Conservation (phyloP, 176 grass and related monocot species). For the Musa troglodytarum region DNA sequence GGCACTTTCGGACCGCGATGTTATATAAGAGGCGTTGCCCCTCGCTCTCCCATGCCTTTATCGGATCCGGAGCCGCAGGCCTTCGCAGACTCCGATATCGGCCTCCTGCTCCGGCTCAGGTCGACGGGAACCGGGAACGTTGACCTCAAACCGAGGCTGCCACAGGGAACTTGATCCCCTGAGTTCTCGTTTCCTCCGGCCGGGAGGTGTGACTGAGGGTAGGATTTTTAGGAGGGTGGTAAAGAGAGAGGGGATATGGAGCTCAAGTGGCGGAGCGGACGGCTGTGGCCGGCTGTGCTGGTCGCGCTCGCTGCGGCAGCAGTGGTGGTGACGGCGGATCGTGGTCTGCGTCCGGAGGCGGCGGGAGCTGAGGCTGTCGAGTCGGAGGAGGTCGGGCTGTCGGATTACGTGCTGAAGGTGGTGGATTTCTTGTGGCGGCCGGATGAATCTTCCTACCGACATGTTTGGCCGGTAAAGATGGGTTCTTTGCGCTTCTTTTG, state of each 20-base stretch:
- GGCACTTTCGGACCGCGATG: neutral
- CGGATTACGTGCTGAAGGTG: slow-evolving; percentile 29
- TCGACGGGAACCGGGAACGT: neutral
- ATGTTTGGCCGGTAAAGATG: slow-evolving; percentile 22
- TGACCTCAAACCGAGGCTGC: neutral
- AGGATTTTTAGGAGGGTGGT: too few species aligned
- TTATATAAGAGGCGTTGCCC: neutral
- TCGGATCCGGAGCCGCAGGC: neutral
- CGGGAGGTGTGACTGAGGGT: too few species aligned
- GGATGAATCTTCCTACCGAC: slow-evolving; percentile 14
- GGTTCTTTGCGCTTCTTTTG: neutral
- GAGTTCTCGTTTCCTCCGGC: too few species aligned
- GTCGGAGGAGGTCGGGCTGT: neutral
- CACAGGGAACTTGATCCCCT: neutral
- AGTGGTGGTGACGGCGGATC: neutral
- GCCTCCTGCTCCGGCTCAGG: neutral
- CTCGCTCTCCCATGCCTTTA: neutral
- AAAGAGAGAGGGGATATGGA: neutral
- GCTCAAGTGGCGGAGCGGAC: neutral
- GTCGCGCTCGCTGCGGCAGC: neutral
- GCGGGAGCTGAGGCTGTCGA: neutral
- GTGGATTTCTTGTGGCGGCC: slow-evolving; percentile 40
- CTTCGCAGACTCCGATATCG: neutral
- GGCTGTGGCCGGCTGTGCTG: neutral
- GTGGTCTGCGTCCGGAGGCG: neutral